Percentiles rank a stretch among this genome's conserved stretches.
These are phyloP conservation scores for Chrysanthemum makinoi DNA, from an alignment of 129 eudicot species.

Conservation along the genomic window DNA sequence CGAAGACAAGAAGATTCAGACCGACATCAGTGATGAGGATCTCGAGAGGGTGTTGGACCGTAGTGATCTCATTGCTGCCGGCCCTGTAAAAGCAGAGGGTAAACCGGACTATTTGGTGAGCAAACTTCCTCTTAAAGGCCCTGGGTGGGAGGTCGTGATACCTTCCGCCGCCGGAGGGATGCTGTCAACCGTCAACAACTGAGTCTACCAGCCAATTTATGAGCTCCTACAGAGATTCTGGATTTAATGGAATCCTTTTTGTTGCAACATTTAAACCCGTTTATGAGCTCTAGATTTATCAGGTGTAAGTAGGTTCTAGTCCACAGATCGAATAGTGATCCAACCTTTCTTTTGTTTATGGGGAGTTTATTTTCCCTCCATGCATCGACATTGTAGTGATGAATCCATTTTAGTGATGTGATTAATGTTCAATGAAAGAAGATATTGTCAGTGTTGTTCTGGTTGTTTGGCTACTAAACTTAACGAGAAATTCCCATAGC, in stretches of 20 bases:
- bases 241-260: too few relatives aligned
- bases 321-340: too few relatives aligned
- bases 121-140: conserved; percentile 76
- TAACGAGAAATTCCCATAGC: not conserved
- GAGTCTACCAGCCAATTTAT: not conserved
- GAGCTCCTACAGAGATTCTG: not conserved
- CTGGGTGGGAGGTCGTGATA: conserved; percentile 84
- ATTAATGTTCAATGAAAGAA: not conserved
- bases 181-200: conserved; percentile 66
- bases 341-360: not conserved
- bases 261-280: too few relatives aligned
- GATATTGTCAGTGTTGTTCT: not conserved
- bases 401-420: not conserved
- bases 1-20: conserved; percentile 84
- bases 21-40: conserved; percentile 79
- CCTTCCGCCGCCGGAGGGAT: conserved; percentile 68
- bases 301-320: too few relatives aligned
- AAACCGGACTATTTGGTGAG: conserved; percentile 25
- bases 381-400: not conserved
- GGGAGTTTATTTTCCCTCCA: not conserved
- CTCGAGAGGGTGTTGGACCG: conserved; percentile 81
- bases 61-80: conserved; percentile 53
- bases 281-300: too few relatives aligned
- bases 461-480: not conserved
- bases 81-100: conserved; percentile 34